Conservation (phyloP, 805 yeast genomes). For the Groenewaldozyma tartarivorans region DNA sequence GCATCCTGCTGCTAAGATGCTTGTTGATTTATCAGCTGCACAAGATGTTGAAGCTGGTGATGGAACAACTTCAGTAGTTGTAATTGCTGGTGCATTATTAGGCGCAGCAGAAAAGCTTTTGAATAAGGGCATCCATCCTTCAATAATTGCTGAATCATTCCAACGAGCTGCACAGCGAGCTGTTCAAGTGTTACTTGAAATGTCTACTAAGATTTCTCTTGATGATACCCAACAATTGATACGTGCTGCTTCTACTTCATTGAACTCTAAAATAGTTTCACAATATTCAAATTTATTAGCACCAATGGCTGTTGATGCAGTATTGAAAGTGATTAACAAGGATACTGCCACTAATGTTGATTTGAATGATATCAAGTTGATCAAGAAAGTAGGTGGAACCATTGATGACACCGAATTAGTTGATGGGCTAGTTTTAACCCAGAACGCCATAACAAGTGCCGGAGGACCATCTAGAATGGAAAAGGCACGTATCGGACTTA, state of each 20-base stretch:
- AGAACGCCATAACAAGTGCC: constrained; percentile 77
- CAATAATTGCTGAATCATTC: constrained; percentile 86
- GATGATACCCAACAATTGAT: constrained; percentile 73
- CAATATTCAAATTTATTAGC: constrained; percentile 81
- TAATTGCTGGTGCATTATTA: constrained; percentile 83
- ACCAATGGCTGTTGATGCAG: constrained; percentile 92
- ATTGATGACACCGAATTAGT: constrained; percentile 86
- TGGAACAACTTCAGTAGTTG: constrained; percentile 97
- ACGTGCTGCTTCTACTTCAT: constrained; percentile 89
- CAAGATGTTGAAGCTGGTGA: constrained; percentile 99
- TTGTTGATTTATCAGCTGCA: constrained; percentile 94
- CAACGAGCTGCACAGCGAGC: constrained; percentile 81
- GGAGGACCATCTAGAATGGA: constrained; percentile 95
- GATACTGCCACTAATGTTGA: constrained; percentile 64
- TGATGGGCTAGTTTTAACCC: constrained; percentile 90
- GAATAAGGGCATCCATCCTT: constrained; percentile 87
- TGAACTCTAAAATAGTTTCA: constrained; percentile 90
- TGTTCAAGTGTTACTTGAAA: constrained; percentile 69
- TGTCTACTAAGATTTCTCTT: constrained; percentile 76
- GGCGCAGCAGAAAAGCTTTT: constrained; percentile 92
- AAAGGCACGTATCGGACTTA: constrained; percentile 81
- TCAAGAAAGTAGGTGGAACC: constrained; percentile 95
- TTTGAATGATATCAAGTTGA: constrained; percentile 74
- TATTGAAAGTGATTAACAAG: constrained; percentile 61
- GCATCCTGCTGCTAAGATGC: constrained; percentile 98